A percentile compares a stretch with the other conserved stretches of the same genome.
Conservation (phyloP, 192 early-diverging fungal genomes). For the Entophlyctis luteolus region DNA sequence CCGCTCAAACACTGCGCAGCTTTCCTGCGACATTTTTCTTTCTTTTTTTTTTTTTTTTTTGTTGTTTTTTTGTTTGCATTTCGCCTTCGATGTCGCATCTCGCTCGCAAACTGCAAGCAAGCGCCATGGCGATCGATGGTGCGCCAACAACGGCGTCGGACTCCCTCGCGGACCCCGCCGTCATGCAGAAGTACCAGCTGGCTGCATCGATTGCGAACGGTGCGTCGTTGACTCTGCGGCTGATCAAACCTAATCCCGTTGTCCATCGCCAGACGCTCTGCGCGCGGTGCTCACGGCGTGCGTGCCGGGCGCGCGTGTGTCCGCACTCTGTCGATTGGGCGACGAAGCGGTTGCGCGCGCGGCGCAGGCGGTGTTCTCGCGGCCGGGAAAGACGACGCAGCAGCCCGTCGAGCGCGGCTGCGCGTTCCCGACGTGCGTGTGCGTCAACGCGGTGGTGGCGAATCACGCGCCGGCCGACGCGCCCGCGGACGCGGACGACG, state of each 20-base stretch:
- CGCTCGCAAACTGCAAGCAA: constrained; percentile 7
- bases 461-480: constrained; percentile 74
- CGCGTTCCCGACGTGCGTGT: constrained; percentile 83
- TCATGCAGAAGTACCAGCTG: constrained; percentile 88
- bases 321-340: constrained; percentile 36
- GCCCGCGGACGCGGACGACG: constrained; percentile 53
- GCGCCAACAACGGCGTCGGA: constrained; percentile 39
- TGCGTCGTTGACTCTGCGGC: constrained; percentile 15
- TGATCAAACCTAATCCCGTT: not conserved
- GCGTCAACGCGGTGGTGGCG: constrained; percentile 76
- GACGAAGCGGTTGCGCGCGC: constrained; percentile 32
- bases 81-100: constrained; percentile 5
- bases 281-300: constrained; percentile 22
- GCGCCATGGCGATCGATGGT: not conserved
- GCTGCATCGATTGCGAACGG: constrained; percentile 85
- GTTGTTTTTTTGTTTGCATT: constrained; percentile 1
- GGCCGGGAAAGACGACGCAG: no score
- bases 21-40: not conserved
- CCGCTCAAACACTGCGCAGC: no score
- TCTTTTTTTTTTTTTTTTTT: not conserved
- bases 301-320: constrained; percentile 17
- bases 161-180: constrained; percentile 66
- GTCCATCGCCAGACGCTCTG: constrained; percentile 31
- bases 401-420: constrained; percentile 52
- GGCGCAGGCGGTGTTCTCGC: constrained; percentile 35